Evolutionary conservation across 441 rosid species (phyloP), one percentile per base, ranked within the genome.

Genomic region (Populus hybrid): DNA sequence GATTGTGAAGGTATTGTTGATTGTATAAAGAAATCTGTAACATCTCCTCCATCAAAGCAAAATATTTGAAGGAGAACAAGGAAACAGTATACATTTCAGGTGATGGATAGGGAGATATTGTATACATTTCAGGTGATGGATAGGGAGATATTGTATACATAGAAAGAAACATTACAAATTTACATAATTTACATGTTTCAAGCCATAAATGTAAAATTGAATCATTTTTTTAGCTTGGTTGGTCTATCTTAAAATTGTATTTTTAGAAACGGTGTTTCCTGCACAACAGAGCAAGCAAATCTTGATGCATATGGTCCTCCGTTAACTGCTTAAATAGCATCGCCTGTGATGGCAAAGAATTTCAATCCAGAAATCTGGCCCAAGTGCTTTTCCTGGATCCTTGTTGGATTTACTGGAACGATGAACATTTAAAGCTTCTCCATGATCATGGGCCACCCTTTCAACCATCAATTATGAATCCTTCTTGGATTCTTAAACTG

Each of bases 1-100:
- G 89, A 90, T 74, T 91, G 98, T 80, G 94, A 92, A 86, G 98
- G 99, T 72, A 90, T 95, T 76, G 90, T 91, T 68, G 98, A 93
- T 75, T 93, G 99, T 83, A 67, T 92, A 77, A 90, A 86, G 86
- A 92, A 87, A 86, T 91, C 96, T 57, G 81, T 93, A 10, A 59
- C 82, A 10, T 76, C 86, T 40, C 69, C 89, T 26, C 75, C 57
- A 81, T 65, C 59, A 30, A 76, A 75, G 69, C 77, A 75, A 68
- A 74, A 74, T n/a, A 59, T 59, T 77, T 38, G 61, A 72, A 74
- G 36, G 32, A 57, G 24, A 73, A 8, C 28, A 68, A 50, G 24
- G 67, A 8, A 8, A 11, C 21, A 72, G 57, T 35, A 24, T 67
- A 14, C 57, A 50, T 14, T 50, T 50, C 57, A 50, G 57, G 57